Conservation (phyloP, 225 moss, liverwort and hornwort species). For the Rhytidiadelphus loreus region DNA sequence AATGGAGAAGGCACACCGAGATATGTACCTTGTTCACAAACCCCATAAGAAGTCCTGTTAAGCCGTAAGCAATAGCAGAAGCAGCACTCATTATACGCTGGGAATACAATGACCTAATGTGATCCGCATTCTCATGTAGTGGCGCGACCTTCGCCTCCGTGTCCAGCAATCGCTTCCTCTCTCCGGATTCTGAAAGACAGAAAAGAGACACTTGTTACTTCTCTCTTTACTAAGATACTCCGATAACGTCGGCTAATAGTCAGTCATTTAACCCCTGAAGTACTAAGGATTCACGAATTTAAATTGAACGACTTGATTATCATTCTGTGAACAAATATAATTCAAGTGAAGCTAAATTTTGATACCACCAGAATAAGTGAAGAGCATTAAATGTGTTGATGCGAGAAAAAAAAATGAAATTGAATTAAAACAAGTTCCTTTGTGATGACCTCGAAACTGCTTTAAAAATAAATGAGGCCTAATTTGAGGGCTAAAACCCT, state of each 20-base stretch:
- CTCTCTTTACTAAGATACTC: not conserved
- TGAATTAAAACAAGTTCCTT: not conserved
- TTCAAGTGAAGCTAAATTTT: not conserved
- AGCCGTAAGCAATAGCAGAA: slow-evolving; percentile 46
- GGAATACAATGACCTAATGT: slow-evolving; percentile 46
- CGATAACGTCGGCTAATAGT: not conserved
- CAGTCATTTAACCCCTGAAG: not conserved
- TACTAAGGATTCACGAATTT: not conserved
- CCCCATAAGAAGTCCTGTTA: slow-evolving; percentile 53
- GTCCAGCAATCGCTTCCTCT: slow-evolving; percentile 29
- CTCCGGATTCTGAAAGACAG: slow-evolving; percentile 16
- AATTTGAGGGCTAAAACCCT: not conserved
- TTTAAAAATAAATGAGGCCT: not conserved
- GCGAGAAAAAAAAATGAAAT: not conserved
- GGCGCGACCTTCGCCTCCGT: slow-evolving; percentile 20
- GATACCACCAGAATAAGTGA: not conserved
- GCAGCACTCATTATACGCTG: slow-evolving; percentile 51
- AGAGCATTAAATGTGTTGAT: not conserved
- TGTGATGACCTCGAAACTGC: not conserved
- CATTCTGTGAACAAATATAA: not conserved
- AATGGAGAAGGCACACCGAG: not conserved
- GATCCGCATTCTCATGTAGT: slow-evolving; percentile 42
- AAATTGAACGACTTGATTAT: not conserved
- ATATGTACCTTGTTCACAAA: slow-evolving; percentile 48
- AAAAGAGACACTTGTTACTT: not conserved